phyloP scores from a whole-genome alignment of 805 yeast genomes.

The Kuraishia molischiana region DNA sequence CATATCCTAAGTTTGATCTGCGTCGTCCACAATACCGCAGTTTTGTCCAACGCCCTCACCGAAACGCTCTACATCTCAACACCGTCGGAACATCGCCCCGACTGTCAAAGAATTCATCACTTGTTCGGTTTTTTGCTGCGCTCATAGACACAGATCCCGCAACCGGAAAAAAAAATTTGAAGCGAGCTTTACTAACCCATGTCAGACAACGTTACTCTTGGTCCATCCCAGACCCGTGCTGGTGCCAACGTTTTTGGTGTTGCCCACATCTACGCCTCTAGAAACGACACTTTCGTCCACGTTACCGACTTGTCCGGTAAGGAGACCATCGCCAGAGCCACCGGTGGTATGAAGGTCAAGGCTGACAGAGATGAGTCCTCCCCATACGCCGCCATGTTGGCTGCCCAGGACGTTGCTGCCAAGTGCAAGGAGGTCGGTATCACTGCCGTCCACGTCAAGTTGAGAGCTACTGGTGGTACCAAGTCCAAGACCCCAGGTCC shows the following conservation, averaged over 20 bases:
- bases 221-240: conserved; percentile 81
- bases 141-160: no score
- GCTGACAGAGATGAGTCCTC: conserved; percentile 99
- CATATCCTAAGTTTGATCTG: no score
- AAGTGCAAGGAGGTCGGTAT: conserved; percentile 99
- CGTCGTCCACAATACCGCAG: no score
- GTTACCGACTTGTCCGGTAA: conserved; percentile 99
- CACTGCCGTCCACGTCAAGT: conserved; percentile 98
- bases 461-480: conserved; percentile 99
- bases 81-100: no score
- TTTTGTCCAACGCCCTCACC: no score
- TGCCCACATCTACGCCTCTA: conserved; percentile 99
- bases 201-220: conserved; percentile 51
- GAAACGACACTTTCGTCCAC: conserved; percentile 99
- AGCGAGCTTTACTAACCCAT: conserved; percentile 1
- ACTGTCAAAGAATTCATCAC: no score
- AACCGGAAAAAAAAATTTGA: no score
- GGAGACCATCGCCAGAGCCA: conserved; percentile 99
- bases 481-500: conserved; percentile 99
- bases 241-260: conserved; percentile 99
- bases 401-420: conserved; percentile 99
- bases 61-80: no score
- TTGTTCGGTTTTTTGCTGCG: no score
- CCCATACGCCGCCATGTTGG: conserved; percentile 99
- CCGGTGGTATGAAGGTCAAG: conserved; percentile 99